Conservation (phyloP, 306 rosid species). For the Lotus japonicus region DNA sequence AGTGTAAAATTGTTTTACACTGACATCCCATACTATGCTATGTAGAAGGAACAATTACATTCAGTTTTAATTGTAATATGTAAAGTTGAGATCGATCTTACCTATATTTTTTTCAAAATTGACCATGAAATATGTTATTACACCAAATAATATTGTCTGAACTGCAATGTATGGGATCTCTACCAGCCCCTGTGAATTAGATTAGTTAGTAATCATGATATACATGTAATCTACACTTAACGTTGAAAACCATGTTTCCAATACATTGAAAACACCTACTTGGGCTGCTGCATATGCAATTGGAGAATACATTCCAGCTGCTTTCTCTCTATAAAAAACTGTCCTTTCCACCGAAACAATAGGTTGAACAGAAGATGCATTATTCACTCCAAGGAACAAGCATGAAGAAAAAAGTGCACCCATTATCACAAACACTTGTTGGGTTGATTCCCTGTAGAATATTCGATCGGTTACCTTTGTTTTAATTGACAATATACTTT, state of each 20-base stretch:
- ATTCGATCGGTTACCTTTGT: too few relatives aligned
- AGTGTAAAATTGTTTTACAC: too few relatives aligned
- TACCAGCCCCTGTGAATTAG: conserved; percentile 58
- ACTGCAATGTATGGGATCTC: conserved; percentile 69
- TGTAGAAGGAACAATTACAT: too few relatives aligned
- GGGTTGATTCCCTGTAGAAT: conserved; percentile 49
- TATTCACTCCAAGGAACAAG: conserved; percentile 73
- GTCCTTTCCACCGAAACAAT: conserved; percentile 87
- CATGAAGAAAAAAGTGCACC: conserved; percentile 75
- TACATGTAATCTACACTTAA: background rate
- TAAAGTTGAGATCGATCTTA: too few relatives aligned
- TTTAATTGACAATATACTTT: too few relatives aligned
- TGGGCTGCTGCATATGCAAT: conserved; percentile 69
- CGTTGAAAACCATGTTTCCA: background rate
- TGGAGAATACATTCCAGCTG: conserved; percentile 95
- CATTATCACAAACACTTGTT: conserved; percentile 56
- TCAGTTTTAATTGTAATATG: too few relatives aligned
- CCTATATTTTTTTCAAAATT: conserved; percentile 51
- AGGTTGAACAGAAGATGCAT: conserved; percentile 83
- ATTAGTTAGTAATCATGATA: background rate
- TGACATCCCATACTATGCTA: too few relatives aligned
- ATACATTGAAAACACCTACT: conserved; percentile 26
- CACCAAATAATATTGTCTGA: conserved; percentile 62
- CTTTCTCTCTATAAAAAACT: conserved; percentile 81
- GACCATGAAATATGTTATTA: conserved; percentile 76